A percentile compares a stretch with the other conserved stretches of the same genome.
Evolutionary conservation across 139 green algal genomes (phyloP).

Genomic region (Yamagishiella unicocca): DNA sequence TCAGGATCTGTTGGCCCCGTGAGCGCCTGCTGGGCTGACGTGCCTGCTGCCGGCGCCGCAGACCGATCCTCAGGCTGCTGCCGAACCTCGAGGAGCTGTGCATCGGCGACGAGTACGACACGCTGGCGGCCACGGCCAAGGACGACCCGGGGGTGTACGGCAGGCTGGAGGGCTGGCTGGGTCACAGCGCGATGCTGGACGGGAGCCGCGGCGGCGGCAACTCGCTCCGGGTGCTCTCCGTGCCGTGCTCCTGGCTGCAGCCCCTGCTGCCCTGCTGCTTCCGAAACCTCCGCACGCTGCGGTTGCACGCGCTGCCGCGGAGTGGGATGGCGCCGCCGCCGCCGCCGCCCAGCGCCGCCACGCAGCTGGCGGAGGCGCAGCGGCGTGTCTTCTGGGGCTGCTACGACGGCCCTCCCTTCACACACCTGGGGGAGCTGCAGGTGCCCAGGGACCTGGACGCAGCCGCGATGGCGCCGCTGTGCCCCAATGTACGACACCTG

Average conservation of each 20-base stretch:
- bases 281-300: not conserved
- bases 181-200: not conserved
- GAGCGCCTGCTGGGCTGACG: too few species aligned
- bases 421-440: not conserved
- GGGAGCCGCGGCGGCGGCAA: not conserved
- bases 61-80: conserved; percentile 22
- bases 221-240: not conserved
- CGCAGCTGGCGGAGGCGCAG: conserved; percentile 13
- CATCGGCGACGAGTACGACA: not conserved
- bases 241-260: conserved; percentile 1
- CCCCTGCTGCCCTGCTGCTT: not conserved
- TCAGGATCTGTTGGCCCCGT: too few species aligned
- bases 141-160: conserved; percentile 20
- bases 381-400: not conserved
- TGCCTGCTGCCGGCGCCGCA: too few species aligned
- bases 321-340: not conserved
- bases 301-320: not conserved
- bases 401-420: not conserved
- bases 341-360: not conserved
- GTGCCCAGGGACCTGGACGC: conserved; percentile 3
- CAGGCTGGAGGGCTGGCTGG: not conserved
- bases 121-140: not conserved
- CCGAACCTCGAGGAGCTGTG: not conserved
- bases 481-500: not conserved
- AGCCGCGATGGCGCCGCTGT: not conserved